Percentiles rank a stretch among this genome's conserved stretches.
Evolutionary conservation across 2,329 filamentous ascomycete species (phyloP).

Genomic region (Hypoxylon sp.): DNA sequence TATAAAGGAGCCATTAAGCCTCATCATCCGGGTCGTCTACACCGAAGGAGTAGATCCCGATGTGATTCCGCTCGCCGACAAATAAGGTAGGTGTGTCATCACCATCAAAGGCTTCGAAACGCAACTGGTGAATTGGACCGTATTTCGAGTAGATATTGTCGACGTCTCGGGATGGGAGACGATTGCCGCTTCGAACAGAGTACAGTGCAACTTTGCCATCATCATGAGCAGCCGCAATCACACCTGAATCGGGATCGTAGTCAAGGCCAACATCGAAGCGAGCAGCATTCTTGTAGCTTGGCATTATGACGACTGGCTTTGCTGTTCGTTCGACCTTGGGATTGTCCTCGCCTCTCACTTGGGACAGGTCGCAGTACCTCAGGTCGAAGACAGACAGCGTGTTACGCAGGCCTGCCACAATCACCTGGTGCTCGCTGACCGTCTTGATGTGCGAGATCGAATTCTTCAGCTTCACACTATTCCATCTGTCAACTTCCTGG

Average conservation of each 20-base stretch:
- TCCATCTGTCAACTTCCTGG: constrained; percentile 37
- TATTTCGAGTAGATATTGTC: constrained; percentile 32
- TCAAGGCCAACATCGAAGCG: constrained; percentile 67
- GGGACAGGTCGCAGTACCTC: constrained; percentile 57
- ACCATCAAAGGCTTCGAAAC: constrained; percentile 62
- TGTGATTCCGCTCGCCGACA: constrained; percentile 56
- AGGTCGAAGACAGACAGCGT: constrained; percentile 71
- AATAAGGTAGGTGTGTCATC: constrained; percentile 65
- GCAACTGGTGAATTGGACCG: constrained; percentile 59
- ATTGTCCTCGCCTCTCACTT: background rate
- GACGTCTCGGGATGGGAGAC: constrained; percentile 52
- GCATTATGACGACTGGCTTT: constrained; percentile 63
- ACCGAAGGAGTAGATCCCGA: constrained; percentile 64
- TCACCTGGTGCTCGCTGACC: constrained; percentile 64
- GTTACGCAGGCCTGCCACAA: constrained; percentile 66
- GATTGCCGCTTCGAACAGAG: constrained; percentile 63
- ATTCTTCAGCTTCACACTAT: constrained; percentile 55
- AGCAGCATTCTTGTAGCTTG: constrained; percentile 65
- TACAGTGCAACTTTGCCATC: constrained; percentile 65
- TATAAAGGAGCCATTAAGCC: constrained; percentile 43
- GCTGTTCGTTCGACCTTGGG: constrained; percentile 41
- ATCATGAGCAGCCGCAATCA: constrained; percentile 69
- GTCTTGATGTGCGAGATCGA: constrained; percentile 66
- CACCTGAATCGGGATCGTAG: constrained; percentile 61
- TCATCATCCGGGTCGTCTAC: constrained; percentile 55